phyloP scores from a whole-genome alignment of 2,329 filamentous ascomycete genomes.

The Chalaropsis ovoidea region DNA sequence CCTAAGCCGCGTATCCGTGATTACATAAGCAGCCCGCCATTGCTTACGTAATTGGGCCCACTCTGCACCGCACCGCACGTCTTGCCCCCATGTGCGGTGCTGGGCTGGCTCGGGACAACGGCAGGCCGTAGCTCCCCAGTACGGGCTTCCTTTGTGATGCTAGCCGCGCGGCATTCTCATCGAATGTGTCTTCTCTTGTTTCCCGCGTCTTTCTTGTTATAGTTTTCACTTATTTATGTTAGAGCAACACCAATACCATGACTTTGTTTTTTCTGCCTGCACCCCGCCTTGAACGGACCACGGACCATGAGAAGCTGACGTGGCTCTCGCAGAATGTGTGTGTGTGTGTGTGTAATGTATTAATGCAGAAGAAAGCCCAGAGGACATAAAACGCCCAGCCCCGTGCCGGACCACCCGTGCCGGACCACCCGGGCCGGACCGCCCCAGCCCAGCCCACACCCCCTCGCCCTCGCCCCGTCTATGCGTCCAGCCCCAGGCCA shows the following conservation, averaged over 20 bases:
- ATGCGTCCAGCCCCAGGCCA: conserved; percentile 1
- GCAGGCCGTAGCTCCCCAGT: not conserved
- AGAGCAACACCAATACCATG: conserved; percentile 15
- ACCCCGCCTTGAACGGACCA: not conserved
- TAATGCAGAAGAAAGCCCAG: not conserved
- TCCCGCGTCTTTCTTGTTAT: conserved; percentile 25
- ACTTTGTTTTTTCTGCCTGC: not conserved
- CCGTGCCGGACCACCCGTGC: too few species aligned
- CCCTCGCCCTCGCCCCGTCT: not conserved
- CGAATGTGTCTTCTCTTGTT: conserved; percentile 17
- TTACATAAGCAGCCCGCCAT: not conserved
- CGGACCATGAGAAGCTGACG: not conserved
- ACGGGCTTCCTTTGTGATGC: not conserved
- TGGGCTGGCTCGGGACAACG: not conserved
- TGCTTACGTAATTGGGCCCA: not conserved
- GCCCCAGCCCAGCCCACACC: not conserved
- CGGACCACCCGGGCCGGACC: too few species aligned
- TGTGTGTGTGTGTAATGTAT: not conserved
- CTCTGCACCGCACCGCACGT: not conserved
- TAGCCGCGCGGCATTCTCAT: not conserved
- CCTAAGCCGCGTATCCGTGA: not conserved
- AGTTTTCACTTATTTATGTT: conserved; percentile 19
- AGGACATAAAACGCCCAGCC: not conserved
- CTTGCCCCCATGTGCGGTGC: not conserved
- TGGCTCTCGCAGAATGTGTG: not conserved